Percentiles rank a stretch among this genome's conserved stretches.
Evolutionary conservation across 805 yeast species (phyloP).

Genomic region (Nakazawaea peltata): DNA sequence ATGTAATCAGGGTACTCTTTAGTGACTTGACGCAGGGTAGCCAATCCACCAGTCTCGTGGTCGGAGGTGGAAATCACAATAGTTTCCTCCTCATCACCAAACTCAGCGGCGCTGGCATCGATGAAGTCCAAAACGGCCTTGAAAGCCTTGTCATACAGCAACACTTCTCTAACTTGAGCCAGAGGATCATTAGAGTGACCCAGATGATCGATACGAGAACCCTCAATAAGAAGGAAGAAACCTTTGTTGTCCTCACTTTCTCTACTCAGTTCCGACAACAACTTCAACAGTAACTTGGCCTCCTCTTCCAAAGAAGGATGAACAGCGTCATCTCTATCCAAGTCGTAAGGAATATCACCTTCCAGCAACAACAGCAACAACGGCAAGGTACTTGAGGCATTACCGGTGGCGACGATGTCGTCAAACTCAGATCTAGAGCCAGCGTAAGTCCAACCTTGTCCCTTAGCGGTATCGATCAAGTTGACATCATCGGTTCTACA

Average conservation of each 20-base stretch:
- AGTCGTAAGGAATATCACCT: slow-evolving; percentile 74
- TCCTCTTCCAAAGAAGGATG: slow-evolving; percentile 79
- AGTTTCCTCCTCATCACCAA: slow-evolving; percentile 79
- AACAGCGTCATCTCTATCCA: slow-evolving; percentile 55
- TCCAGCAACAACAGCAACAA: slow-evolving; percentile 69
- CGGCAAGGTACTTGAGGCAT: slow-evolving; percentile 71
- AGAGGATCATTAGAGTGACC: slow-evolving; percentile 94
- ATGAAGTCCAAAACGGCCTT: slow-evolving; percentile 66
- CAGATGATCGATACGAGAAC: slow-evolving; percentile 91
- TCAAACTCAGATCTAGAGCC: slow-evolving; percentile 56
- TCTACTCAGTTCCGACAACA: slow-evolving; percentile 57
- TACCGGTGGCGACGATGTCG: slow-evolving; percentile 42
- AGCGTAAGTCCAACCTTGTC: slow-evolving; percentile 57
- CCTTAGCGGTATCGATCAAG: slow-evolving; percentile 55
- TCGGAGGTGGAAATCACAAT: slow-evolving; percentile 78
- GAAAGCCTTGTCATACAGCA: slow-evolving; percentile 82
- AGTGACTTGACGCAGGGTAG: slow-evolving; percentile 73
- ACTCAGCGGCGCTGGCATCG: slow-evolving; percentile 43
- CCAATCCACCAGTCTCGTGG: slow-evolving; percentile 94
- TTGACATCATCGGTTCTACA: slow-evolving; percentile 67
- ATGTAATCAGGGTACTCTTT: slow-evolving; percentile 71
- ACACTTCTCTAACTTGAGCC: slow-evolving; percentile 85
- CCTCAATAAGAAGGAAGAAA: slow-evolving; percentile 81
- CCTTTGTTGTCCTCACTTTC: slow-evolving; percentile 79
- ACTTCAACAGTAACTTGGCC: slow-evolving; percentile 63